phyloP scores from a whole-genome alignment of 768 basidiomycete species.

The Hygrophorus russula region DNA sequence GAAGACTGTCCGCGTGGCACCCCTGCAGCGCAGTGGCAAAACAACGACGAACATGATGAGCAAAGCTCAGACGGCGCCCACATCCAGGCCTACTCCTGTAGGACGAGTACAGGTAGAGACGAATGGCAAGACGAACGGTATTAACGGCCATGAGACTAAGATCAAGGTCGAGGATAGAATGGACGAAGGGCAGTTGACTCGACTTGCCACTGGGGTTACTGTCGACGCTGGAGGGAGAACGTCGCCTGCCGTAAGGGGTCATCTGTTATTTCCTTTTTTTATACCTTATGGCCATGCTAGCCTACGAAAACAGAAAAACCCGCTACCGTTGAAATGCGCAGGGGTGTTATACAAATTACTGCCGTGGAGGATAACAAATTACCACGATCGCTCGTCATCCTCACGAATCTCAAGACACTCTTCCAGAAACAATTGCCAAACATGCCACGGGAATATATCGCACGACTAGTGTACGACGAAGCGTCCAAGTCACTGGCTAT shows the following conservation, averaged over 20 bases:
- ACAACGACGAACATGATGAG: slow-evolving; percentile 45
- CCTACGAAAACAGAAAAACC: slow-evolving; percentile 56
- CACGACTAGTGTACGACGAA: slow-evolving; percentile 83
- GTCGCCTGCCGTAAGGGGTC: slow-evolving; percentile 30
- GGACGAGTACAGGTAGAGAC: slow-evolving; percentile 26
- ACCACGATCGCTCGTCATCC: slow-evolving; percentile 69
- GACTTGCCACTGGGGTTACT: slow-evolving; percentile 72
- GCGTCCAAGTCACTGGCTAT: slow-evolving; percentile 93
- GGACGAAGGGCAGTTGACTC: slow-evolving; percentile 65
- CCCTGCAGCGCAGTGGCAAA: slow-evolving; percentile 39
- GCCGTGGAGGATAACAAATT: slow-evolving; percentile 77
- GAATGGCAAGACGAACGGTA: slow-evolving; percentile 31
- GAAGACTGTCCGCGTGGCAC: slow-evolving; percentile 16
- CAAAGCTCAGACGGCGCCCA: slow-evolving; percentile 47
- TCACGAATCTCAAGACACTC: slow-evolving; percentile 92
- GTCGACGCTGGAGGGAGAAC: slow-evolving; percentile 46
- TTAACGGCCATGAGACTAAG: slow-evolving; percentile 34
- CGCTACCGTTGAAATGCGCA: slow-evolving; percentile 68
- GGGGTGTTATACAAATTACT: slow-evolving; percentile 71
- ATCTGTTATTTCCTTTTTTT: slow-evolving; percentile 1
- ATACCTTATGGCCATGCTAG: background rate
- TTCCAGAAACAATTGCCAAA: slow-evolving; percentile 97
- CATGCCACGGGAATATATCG: slow-evolving; percentile 98
- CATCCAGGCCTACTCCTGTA: slow-evolving; percentile 28
- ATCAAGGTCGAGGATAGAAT: slow-evolving; percentile 72